These are phyloP conservation scores for Cokeromyces recurvatus DNA, from an alignment of 371 early-diverging fungal genomes.

Conservation along the genomic window DNA sequence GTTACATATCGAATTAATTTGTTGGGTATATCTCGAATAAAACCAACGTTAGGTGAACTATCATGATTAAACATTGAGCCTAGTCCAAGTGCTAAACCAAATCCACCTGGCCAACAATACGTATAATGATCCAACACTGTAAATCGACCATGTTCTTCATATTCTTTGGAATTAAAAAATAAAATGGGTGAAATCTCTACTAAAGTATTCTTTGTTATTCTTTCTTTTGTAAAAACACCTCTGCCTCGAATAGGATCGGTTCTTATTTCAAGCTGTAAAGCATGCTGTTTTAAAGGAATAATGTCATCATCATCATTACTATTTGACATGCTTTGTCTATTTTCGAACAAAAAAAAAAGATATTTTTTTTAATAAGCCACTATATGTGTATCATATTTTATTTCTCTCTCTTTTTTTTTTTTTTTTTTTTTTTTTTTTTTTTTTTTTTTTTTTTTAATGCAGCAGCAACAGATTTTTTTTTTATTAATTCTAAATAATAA, in stretches of 20 bases:
- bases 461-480: too few species aligned
- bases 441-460: too few species aligned
- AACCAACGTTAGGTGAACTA: conserved; percentile 59
- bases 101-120: conserved; percentile 61
- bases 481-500: too few species aligned
- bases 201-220: conserved; percentile 39
- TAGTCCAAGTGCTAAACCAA: conserved; percentile 63
- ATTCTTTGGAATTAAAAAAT: conserved; percentile 52
- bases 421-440: too few species aligned
- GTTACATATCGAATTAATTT: conserved; percentile 56
- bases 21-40: conserved; percentile 53
- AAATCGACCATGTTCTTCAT: conserved; percentile 52
- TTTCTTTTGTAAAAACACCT: conserved; percentile 50
- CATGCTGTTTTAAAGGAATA: conserved; percentile 23
- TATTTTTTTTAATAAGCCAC: neutral
- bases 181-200: conserved; percentile 63
- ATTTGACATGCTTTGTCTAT: too few species aligned
- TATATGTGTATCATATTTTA: conserved; percentile 26
- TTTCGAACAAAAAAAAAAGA: neutral
- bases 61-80: conserved; percentile 71
- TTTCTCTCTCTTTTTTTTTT: too few species aligned
- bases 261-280: conserved; percentile 37
- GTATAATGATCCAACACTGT: conserved; percentile 67
- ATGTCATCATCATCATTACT: conserved; percentile 3
- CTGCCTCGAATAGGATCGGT: conserved; percentile 51